Conservation (phyloP, 305 asterid genomes). For the Withania somnifera region DNA sequence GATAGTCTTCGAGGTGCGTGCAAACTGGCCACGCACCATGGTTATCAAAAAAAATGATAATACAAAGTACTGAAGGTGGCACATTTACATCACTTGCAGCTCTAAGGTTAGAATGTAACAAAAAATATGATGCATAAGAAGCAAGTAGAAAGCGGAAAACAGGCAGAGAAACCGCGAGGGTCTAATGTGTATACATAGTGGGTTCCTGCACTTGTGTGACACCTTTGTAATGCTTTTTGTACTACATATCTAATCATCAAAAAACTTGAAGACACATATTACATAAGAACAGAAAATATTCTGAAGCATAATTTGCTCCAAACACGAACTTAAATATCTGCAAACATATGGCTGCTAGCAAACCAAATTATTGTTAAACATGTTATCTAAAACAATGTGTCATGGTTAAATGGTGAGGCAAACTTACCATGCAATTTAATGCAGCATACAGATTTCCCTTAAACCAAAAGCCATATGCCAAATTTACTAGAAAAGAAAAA, state of each 20-base stretch:
- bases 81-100: not conserved
- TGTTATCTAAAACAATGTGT: not conserved
- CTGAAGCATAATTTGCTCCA: not conserved
- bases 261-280: not conserved
- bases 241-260: not conserved
- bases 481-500: constrained; percentile 48
- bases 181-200: not conserved
- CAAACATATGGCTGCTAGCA: not conserved
- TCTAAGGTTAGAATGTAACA: not conserved
- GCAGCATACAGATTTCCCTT: constrained; percentile 64
- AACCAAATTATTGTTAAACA: not conserved
- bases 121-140: not conserved
- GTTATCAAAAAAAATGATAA: no score
- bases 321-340: not conserved
- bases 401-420: not conserved
- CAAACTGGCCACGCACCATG: no score
- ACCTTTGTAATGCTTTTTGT: not conserved
- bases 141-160: not conserved
- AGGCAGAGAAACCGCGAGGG: not conserved
- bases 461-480: constrained; percentile 95
- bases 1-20: no score
- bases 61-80: not conserved
- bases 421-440: constrained; percentile 71
- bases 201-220: not conserved
- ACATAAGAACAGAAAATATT: not conserved